Evolutionary conservation across 208 protist genomes (phyloP).

Genomic region (Leishmania arabica): DNA sequence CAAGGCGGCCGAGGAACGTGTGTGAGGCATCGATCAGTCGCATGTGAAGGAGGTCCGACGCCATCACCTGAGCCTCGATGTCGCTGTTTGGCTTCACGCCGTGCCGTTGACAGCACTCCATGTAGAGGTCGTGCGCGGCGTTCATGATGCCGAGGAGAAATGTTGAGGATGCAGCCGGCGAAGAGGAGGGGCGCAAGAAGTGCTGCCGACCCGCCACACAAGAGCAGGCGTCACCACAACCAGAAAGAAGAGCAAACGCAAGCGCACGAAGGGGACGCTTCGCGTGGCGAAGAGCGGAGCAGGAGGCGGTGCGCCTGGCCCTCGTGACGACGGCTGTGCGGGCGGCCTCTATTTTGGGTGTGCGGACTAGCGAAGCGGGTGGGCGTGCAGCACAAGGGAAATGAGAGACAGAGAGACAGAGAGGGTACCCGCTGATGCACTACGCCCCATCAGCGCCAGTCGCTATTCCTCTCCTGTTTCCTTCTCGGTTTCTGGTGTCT

Average conservation of each 20-base stretch:
- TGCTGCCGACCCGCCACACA: background rate
- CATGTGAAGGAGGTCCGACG: constrained; percentile 57
- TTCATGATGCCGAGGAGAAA: constrained; percentile 5
- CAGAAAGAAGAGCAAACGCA: background rate
- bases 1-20: constrained; percentile 76
- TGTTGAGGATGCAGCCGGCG: too few relatives aligned
- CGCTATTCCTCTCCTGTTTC: background rate
- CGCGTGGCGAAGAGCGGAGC: background rate
- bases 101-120: constrained; percentile 65
- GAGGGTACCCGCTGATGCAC: constrained; percentile 4
- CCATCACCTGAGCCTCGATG: constrained; percentile 54
- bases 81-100: constrained; percentile 70
- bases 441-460: background rate
- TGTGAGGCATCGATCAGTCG: constrained; percentile 63
- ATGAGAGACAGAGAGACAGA: constrained; percentile 2
- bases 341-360: background rate
- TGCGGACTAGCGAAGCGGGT: background rate
- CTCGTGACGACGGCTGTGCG: background rate
- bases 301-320: background rate
- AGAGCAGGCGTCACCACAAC: background rate
- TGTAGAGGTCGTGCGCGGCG: constrained; percentile 45
- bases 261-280: background rate
- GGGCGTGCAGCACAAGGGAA: background rate
- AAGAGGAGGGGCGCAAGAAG: background rate
- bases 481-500: background rate